phyloP scores from a whole-genome alignment of 768 basidiomycete genomes.

The Mycena filopes region DNA sequence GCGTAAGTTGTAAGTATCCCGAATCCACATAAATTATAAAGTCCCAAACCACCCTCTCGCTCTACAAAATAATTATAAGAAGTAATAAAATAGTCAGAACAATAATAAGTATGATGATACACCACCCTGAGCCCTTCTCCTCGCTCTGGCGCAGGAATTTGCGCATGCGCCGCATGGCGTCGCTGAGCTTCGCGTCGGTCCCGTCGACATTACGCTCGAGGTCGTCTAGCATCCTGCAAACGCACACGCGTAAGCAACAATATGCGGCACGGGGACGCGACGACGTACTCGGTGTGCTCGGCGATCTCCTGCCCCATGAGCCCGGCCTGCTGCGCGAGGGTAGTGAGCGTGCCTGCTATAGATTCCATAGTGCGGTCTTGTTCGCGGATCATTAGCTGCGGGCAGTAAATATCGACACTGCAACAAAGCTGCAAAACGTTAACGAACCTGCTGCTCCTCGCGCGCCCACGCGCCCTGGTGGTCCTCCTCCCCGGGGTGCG shows the following conservation, averaged over 20 bases:
- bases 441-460: slow-evolving; percentile 84
- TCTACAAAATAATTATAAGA: slow-evolving; percentile 79
- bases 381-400: slow-evolving; percentile 86
- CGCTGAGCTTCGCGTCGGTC: slow-evolving; percentile 71
- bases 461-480: slow-evolving; percentile 84
- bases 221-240: slow-evolving; percentile 79
- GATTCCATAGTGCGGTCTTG: slow-evolving; percentile 92
- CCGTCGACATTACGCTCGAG: slow-evolving; percentile 78
- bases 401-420: slow-evolving; percentile 6
- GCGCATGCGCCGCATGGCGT: slow-evolving; percentile 75
- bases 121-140: slow-evolving; percentile 92
- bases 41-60: too few relatives aligned
- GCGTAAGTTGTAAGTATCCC: too few relatives aligned
- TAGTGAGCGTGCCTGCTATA: slow-evolving; percentile 87
- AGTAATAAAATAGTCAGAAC: slow-evolving; percentile 81
- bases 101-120: slow-evolving; percentile 85
- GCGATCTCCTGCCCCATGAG: slow-evolving; percentile 93
- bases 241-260: too few relatives aligned
- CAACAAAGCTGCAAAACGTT: not conserved
- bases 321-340: slow-evolving; percentile 89
- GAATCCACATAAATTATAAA: too few relatives aligned
- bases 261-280: too few relatives aligned
- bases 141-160: slow-evolving; percentile 90
- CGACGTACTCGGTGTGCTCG: slow-evolving; percentile 87
- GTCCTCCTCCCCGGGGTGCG: slow-evolving; percentile 54